Evolutionary conservation across 139 green algal genomes (phyloP).

Genomic region (Dunaliella sp.): DNA sequence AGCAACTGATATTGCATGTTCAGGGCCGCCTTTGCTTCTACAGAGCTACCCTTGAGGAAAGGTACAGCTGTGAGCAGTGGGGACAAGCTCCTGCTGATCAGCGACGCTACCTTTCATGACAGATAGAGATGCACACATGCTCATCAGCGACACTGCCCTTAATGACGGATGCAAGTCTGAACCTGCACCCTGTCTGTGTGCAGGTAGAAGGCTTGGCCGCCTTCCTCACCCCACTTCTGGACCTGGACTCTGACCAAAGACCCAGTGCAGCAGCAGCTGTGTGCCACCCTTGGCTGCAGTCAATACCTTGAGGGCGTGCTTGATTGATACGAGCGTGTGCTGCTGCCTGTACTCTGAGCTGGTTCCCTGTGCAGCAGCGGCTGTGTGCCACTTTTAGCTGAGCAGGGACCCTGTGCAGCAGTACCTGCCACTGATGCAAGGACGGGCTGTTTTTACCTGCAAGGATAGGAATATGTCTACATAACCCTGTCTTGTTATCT

Average conservation of each 20-base stretch:
- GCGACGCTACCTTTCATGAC: not conserved
- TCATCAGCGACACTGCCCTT: not conserved
- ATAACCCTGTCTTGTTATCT: too few relatives aligned
- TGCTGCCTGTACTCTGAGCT: not conserved
- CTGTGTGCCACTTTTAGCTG: not conserved
- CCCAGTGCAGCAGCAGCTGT: not conserved
- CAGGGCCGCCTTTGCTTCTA: not conserved
- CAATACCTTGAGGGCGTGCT: too few relatives aligned
- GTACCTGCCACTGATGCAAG: too few relatives aligned
- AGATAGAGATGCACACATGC: not conserved
- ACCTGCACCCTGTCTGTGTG: not conserved
- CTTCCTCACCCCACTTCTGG: not conserved
- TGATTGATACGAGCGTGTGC: too few relatives aligned
- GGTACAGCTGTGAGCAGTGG: not conserved
- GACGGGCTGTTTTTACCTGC: too few relatives aligned
- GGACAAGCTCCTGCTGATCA: not conserved
- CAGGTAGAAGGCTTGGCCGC: not conserved
- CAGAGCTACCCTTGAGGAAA: not conserved
- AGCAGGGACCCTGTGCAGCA: not conserved
- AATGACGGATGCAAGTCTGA: not conserved
- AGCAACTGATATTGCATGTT: too few relatives aligned
- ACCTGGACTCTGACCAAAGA: not conserved
- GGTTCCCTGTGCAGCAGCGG: not conserved
- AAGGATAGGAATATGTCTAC: too few relatives aligned
- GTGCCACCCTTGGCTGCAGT: not conserved